These are phyloP conservation scores for Inga laurina DNA, from an alignment of 306 rosid genomes.

Conservation along the genomic window DNA sequence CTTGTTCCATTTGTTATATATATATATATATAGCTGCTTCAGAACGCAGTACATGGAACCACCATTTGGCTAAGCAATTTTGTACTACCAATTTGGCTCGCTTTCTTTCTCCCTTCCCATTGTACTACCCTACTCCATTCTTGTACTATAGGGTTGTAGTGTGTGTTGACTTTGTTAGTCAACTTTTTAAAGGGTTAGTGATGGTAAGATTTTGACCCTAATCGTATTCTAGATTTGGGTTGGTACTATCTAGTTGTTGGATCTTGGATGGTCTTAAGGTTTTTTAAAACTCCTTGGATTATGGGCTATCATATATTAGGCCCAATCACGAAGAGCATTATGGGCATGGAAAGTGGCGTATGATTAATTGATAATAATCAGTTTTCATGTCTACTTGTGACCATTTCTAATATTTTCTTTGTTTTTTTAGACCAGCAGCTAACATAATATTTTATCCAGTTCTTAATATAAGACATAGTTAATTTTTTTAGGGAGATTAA, in stretches of 20 bases:
- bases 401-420: neutral
- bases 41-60: neutral
- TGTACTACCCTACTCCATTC: neutral
- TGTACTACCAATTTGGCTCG: neutral
- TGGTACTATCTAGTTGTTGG: neutral
- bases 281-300: neutral
- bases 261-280: neutral
- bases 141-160: neutral
- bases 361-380: neutral
- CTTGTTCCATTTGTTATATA: too few relatives aligned
- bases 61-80: neutral
- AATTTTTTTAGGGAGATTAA: too few relatives aligned
- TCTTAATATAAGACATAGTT: too few relatives aligned
- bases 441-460: accelerated
- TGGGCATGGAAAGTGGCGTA: neutral
- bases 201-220: too few relatives aligned
- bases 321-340: neutral
- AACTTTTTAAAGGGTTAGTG: too few relatives aligned
- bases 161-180: neutral
- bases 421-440: neutral
- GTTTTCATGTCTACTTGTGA: neutral
- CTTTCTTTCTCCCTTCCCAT: neutral
- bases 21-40: neutral
- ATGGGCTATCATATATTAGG: neutral
- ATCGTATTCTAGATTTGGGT: too few relatives aligned